phyloP scores from a whole-genome alignment of 768 basidiomycete species.

The Pulveroboletus sp. region DNA sequence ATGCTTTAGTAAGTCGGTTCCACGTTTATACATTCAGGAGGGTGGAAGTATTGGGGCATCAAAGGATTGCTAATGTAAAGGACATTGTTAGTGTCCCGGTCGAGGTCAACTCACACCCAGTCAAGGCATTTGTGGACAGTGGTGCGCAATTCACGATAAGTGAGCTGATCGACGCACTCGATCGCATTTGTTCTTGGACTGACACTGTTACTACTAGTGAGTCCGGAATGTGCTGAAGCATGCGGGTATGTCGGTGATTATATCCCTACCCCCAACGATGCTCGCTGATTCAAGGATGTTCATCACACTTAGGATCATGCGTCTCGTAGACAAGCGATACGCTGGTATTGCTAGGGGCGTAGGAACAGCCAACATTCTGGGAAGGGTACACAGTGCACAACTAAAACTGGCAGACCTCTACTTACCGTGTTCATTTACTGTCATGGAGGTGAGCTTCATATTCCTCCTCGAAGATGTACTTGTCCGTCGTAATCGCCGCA shows the following conservation, averaged over 20 bases:
- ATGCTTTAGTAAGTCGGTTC: slow-evolving; percentile 87
- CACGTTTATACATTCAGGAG: not conserved
- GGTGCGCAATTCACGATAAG: slow-evolving; percentile 97
- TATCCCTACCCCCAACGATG: not conserved
- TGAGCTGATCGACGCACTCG: slow-evolving; percentile 34
- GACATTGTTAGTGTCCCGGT: slow-evolving; percentile 62
- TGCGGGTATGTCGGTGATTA: slow-evolving; percentile 63
- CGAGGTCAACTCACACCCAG: slow-evolving; percentile 85
- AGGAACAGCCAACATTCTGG: slow-evolving; percentile 90
- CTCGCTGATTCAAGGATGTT: slow-evolving; percentile 1
- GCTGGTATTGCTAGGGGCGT: slow-evolving; percentile 90
- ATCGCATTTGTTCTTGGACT: slow-evolving; percentile 2
- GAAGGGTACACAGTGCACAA: slow-evolving; percentile 90
- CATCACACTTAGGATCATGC: slow-evolving; percentile 66
- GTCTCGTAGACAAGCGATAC: slow-evolving; percentile 82
- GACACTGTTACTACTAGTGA: slow-evolving; percentile 49
- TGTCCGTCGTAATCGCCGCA: not conserved
- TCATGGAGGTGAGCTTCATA: slow-evolving; percentile 70
- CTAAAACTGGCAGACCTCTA: slow-evolving; percentile 80
- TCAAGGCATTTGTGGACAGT: slow-evolving; percentile 97
- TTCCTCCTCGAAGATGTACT: too few relatives aligned
- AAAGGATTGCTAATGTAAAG: slow-evolving; percentile 11
- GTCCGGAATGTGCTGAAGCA: slow-evolving; percentile 83
- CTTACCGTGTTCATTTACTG: slow-evolving; percentile 88
- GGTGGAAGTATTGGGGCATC: not conserved